Base-by-base conservation (phyloP, 768 basidiomycete genomes). In the Mycena pura region DNA sequence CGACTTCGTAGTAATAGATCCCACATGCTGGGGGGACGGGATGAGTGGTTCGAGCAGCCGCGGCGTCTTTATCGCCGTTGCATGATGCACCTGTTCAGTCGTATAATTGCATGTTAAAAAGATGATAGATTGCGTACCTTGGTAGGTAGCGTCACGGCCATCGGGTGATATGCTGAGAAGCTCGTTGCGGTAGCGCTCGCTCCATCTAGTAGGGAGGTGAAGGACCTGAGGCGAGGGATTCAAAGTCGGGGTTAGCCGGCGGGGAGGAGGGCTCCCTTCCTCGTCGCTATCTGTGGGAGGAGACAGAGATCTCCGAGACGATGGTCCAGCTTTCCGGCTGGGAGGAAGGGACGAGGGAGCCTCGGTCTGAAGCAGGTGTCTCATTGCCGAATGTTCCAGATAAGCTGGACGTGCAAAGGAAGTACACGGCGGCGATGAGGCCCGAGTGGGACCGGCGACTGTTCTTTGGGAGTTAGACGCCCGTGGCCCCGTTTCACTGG, bases 1-100 rank as follows among this genome's bases (percentile, higher is more conserved):
- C 86, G 6, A 95, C 87, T 78, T 99, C 96, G 71, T 90, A 99
- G 74, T 99, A 99, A 71, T 93, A 96, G 54, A 99, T 87, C 22
- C 96, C 97, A 67, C 92, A 92, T 11, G 90, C 88, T 0, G 89
- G 81, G 2, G 96, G 96, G 46, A 96, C 89, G 1, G 90, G 85
- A 64, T 86, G 78, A 41, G 84, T 84, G 0, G 96, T 88, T 49
- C 94, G 85, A 4, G 92, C 91, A 39, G 95, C 83, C 11, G 93
- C 92, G 0, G 94, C 93, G 55, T 96, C 95, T n/a, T n/a, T n/a
- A n/a, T n/a, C n/a, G n/a, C n/a, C n/a, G n/a, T n/a, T n/a, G n/a
- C n/a, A n/a, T n/a, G n/a, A n/a, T n/a, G n/a, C n/a, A n/a, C n/a
- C n/a, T n/a, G n/a, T n/a, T n/a, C n/a, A n/a, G n/a, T n/a, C n/a